phyloP scores from a whole-genome alignment of 2,329 filamentous ascomycete species.

The Pseudovirgaria hyperparasitica region DNA sequence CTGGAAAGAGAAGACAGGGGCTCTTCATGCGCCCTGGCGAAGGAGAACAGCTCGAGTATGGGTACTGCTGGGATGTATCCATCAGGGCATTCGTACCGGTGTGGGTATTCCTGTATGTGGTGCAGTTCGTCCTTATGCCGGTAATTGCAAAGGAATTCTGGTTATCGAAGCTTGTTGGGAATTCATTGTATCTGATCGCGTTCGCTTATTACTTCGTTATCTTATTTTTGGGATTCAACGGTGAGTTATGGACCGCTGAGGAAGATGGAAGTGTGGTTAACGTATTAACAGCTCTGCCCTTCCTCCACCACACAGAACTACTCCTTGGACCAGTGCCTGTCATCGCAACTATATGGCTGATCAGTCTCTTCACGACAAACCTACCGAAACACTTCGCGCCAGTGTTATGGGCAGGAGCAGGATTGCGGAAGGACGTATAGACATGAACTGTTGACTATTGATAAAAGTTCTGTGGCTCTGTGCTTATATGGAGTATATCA shows the following conservation, averaged over 20 bases:
- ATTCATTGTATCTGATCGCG: slow-evolving; percentile 53
- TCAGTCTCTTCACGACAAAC: slow-evolving; percentile 38
- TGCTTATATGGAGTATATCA: no score
- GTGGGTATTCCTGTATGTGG: slow-evolving; percentile 53
- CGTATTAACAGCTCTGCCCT: slow-evolving; percentile 40
- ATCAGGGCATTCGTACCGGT: slow-evolving; percentile 56
- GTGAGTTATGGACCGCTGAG: slow-evolving; percentile 20
- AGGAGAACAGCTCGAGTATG: slow-evolving; percentile 52
- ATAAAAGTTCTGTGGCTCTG: no score
- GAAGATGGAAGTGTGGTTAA: background rate
- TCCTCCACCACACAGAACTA: slow-evolving; percentile 54
- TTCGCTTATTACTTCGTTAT: slow-evolving; percentile 56
- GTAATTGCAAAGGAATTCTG: slow-evolving; percentile 42
- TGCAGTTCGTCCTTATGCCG: slow-evolving; percentile 56
- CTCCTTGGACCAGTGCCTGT: slow-evolving; percentile 49
- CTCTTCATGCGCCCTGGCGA: slow-evolving; percentile 44
- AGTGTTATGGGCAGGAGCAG: slow-evolving; percentile 36
- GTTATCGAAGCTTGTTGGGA: slow-evolving; percentile 48
- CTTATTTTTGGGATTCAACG: slow-evolving; percentile 56
- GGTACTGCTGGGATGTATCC: slow-evolving; percentile 57
- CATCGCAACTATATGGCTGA: slow-evolving; percentile 45
- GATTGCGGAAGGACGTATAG: slow-evolving; percentile 28
- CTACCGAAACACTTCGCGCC: slow-evolving; percentile 38
- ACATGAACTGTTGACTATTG: background rate
- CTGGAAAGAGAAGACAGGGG: slow-evolving; percentile 40